A percentile compares a stretch with the other conserved stretches of the same genome.
These are phyloP conservation scores for Apiospora sp. DNA, from an alignment of 2,329 filamentous ascomycete genomes.

Conservation along the genomic window DNA sequence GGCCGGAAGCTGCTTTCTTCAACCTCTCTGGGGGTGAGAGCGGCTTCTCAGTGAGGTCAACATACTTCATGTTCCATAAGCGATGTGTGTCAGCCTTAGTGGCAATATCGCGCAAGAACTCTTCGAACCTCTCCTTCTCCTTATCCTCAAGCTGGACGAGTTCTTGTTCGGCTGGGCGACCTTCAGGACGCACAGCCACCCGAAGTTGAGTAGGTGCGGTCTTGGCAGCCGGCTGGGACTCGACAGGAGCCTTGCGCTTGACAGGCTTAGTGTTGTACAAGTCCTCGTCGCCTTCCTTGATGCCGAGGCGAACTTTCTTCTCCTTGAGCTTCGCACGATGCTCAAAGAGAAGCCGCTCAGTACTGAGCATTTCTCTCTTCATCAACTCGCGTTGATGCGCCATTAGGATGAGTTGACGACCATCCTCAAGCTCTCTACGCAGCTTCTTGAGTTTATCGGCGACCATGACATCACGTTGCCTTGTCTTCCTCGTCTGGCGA, in stretches of 20 bases:
- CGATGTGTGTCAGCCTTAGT: conserved; percentile 87
- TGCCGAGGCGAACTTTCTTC: conserved; percentile 85
- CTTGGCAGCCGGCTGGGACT: conserved; percentile 63
- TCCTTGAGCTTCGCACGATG: conserved; percentile 84
- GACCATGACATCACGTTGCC: conserved; percentile 91
- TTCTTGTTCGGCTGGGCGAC: conserved; percentile 75
- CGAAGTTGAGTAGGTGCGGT: conserved; percentile 71
- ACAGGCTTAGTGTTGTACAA: conserved; percentile 89
- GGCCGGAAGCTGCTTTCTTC: conserved; percentile 72
- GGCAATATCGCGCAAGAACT: conserved; percentile 83
- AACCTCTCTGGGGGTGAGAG: conserved; percentile 79
- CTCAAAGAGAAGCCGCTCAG: conserved; percentile 83
- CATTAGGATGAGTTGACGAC: conserved; percentile 79
- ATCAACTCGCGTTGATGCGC: conserved; percentile 82
- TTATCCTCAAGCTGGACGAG: conserved; percentile 79
- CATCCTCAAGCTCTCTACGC: conserved; percentile 89
- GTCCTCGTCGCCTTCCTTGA: conserved; percentile 94
- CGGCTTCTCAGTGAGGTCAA: conserved; percentile 87
- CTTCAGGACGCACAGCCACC: conserved; percentile 73
- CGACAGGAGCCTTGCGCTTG: conserved; percentile 67
- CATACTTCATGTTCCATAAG: conserved; percentile 89
- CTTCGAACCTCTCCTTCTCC: conserved; percentile 80
- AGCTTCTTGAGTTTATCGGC: conserved; percentile 94
- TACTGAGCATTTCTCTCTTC: conserved; percentile 78
- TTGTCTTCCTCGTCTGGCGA: conserved; percentile 91